Base-by-base conservation (phyloP, 805 yeast genomes). In the Saccharomycopsis fibuligera region DNA sequence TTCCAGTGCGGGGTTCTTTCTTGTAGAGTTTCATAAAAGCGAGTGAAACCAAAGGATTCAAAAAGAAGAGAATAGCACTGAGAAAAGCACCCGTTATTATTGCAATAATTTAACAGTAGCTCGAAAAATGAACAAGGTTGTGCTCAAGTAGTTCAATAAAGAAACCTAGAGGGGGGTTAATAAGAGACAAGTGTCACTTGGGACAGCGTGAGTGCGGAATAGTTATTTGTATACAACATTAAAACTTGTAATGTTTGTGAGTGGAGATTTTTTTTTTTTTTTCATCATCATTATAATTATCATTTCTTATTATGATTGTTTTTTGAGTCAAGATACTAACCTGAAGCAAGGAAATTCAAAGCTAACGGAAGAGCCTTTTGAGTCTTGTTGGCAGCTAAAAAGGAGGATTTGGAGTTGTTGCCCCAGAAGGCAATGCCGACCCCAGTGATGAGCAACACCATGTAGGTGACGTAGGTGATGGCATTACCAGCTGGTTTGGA, bases 281-380 rank as follows among this genome's bases (percentile, higher is more conserved):
- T n/a, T n/a, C n/a, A n/a, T n/a, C n/a, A n/a, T n/a, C n/a, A n/a
- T n/a, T n/a, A n/a, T n/a, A n/a, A n/a, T n/a, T n/a, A n/a, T n/a
- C n/a, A n/a, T n/a, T n/a, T n/a, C n/a, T n/a, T n/a, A n/a, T n/a
- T n/a, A n/a, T n/a, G n/a, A n/a, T n/a, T n/a, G n/a, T n/a, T n/a
- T n/a, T n/a, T n/a, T n/a, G n/a, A n/a, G n/a, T n/a, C n/a, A n/a
- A n/a, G n/a, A 62, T 64, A 82, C 86, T 69, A 72, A 76, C 95
- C 95, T 56, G 95, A 81, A 44, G 97, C 97, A 47, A 90, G 79
- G 62, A 90, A 90, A 63, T 90, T 90, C 52, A 90, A 70, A 1
- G 96, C 85, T 57, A 90, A 68, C 1, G 96, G 96, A 14, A 87
- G 36, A 30, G 88, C 95, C 39, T 72, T 72, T 58, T 86, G 90